A percentile compares a stretch with the other conserved stretches of the same genome.
phyloP scores from a whole-genome alignment of 345 rosid species.

The Linum usitatissimum region DNA sequence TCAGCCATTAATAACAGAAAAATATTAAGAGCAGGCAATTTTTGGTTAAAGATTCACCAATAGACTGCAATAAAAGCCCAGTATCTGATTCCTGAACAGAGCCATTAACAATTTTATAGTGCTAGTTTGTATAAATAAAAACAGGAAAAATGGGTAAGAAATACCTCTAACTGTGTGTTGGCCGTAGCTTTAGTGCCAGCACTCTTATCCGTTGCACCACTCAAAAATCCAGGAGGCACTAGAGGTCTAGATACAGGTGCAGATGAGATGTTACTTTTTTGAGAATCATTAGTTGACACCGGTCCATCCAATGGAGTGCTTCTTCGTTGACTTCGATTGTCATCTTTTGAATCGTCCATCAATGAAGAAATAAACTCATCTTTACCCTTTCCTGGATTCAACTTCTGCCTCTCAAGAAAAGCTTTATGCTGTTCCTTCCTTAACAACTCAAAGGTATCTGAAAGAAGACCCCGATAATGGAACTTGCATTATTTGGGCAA shows the following conservation, averaged over 20 bases:
- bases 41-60: neutral
- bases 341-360: conserved; percentile 54
- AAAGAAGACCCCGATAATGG: conserved; percentile 17
- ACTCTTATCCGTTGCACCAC: conserved; percentile 36
- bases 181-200: conserved; percentile 35
- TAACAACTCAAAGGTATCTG: conserved; percentile 90
- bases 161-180: conserved; percentile 41
- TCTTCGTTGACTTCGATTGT: conserved; percentile 32
- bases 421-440: conserved; percentile 88
- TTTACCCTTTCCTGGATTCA: conserved; percentile 45
- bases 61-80: neutral
- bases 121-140: neutral
- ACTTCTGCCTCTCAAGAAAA: conserved; percentile 69
- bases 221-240: conserved; percentile 91
- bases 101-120: neutral
- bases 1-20: conserved; percentile 16
- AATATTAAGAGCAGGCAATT: neutral
- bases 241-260: conserved; percentile 70
- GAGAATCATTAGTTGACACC: conserved; percentile 23
- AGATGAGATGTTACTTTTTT: conserved; percentile 35
- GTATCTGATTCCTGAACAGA: neutral
- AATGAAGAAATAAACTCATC: conserved; percentile 49
- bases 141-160: neutral
- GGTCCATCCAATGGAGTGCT: conserved; percentile 33
- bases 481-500: conserved; percentile 11